Evolutionary conservation across 345 rosid species (phyloP), one percentile per base, ranked within the genome.

Genomic region (Linum usitatissimum): DNA sequence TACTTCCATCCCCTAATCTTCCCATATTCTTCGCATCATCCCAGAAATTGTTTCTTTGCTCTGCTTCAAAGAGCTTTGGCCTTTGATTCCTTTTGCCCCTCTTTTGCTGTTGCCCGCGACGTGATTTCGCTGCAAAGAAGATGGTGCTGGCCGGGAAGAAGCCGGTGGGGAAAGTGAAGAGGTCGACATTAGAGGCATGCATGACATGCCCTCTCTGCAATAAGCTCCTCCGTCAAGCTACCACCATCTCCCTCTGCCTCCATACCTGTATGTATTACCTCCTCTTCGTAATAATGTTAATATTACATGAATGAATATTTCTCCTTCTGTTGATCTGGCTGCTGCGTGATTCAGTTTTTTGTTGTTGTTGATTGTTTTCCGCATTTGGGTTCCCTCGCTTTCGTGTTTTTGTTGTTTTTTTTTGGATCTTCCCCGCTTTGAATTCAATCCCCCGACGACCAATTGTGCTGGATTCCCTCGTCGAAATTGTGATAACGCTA

Each of bases 201-300:
- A 76, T 78, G 76, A 78, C 77, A 6, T 78, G 85, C 66, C 78
- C 76, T 55, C 65, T 81, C 17, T 81, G 83, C 62, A 9, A 76
- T 56, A 64, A 74, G 38, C 69, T 81, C 64, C 76, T 76, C 40
- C 61, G 63, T 28, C 74, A 78, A 20, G 82, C 86, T 49, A 79
- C 86, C 64, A 79, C 84, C 71, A 71, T 82, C 63, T 75, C 78
- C 18, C 83, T 77, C 61, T 82, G 86, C 60, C 82, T 82, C 56
- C 84, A 82, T 62, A 71, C 82, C 17, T 82, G 86, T 82, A 12
- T 73, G 77, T 68, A 45, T 2, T 18, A 2, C 21, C 14, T 57
- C 7, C 9, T 9, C 8, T 66, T 58, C 20, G 15, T 45, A 40
- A 40, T 23, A 23, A 23, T 23, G 28, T 23, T 23, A 7, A 40